Conservation (phyloP, 73 alveolate genomes). For the Paramecium caudatum region DNA sequence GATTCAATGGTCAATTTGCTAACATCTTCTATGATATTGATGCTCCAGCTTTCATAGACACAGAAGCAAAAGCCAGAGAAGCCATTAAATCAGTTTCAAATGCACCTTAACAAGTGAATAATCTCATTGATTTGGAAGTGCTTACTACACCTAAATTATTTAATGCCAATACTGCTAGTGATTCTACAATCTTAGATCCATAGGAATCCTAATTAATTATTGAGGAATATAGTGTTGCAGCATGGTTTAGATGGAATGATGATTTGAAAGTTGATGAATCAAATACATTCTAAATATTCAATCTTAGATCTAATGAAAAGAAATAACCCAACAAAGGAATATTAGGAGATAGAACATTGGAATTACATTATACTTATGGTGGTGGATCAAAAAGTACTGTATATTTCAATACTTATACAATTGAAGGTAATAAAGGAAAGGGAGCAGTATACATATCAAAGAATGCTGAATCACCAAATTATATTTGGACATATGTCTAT, state of each 20-base stretch:
- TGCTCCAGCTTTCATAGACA: conserved; percentile 52
- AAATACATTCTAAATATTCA: conserved; percentile 54
- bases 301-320: conserved; percentile 46
- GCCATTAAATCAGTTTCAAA: background rate
- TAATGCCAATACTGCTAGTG: conserved; percentile 10
- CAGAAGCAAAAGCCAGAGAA: conserved; percentile 24
- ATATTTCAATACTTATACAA: conserved; percentile 59
- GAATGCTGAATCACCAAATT: background rate
- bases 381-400: conserved; percentile 56
- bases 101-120: background rate
- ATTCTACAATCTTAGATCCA: background rate
- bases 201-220: conserved; percentile 18
- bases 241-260: conserved; percentile 68
- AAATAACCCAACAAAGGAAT: conserved; percentile 30
- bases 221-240: conserved; percentile 56
- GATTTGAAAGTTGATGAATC: conserved; percentile 39
- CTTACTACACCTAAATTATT: conserved; percentile 15
- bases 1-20: conserved; percentile 63
- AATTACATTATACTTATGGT: conserved; percentile 56
- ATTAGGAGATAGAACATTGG: conserved; percentile 62
- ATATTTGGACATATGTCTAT: conserved; percentile 24
- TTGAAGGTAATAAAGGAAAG: conserved; percentile 60
- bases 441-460: conserved; percentile 25
- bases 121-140: conserved; percentile 16
- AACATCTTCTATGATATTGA: conserved; percentile 59